A percentile compares a stretch with the other conserved stretches of the same genome.
These are phyloP conservation scores for Debaryomyces maramus DNA, from an alignment of 805 yeast genomes.

Conservation along the genomic window DNA sequence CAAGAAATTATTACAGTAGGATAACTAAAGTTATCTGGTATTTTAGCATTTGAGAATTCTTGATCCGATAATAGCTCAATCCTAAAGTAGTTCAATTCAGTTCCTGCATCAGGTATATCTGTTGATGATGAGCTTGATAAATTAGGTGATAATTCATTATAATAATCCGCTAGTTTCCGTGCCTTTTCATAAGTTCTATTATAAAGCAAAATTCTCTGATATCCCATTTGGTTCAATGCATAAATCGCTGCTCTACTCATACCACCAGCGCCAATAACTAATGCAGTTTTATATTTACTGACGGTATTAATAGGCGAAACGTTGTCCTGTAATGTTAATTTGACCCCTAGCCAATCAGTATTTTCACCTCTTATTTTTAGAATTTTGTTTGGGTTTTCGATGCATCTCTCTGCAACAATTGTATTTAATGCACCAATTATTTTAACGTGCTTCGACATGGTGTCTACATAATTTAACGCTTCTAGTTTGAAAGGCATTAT, in stretches of 20 bases:
- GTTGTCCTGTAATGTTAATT: conserved; percentile 7
- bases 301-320: conserved; percentile 18
- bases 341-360: conserved; percentile 19
- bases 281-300: conserved; percentile 12
- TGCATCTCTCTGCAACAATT: conserved; percentile 11
- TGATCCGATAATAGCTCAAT: conserved; percentile 2
- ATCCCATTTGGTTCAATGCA: conserved; percentile 15
- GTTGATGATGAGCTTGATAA: not conserved
- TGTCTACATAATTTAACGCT: conserved; percentile 12
- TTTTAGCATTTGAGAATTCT: not conserved
- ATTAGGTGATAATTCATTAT: conserved; percentile 10
- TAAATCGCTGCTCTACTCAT: conserved; percentile 17
- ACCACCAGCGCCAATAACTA: conserved; percentile 19
- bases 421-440: conserved; percentile 15
- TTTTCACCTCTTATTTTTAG: conserved; percentile 14
- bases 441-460: conserved; percentile 13
- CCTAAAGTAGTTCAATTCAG: conserved; percentile 3
- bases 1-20: conserved; percentile 14
- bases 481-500: conserved; percentile 14
- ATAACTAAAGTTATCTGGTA: conserved; percentile 4
- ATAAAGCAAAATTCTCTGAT: conserved; percentile 12
- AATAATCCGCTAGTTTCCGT: conserved; percentile 8
- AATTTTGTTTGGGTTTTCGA: conserved; percentile 11
- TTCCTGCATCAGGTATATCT: not conserved
- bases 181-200: conserved; percentile 11